phyloP scores from a whole-genome alignment of 2,329 filamentous ascomycete genomes.

The Curvularia sp. region DNA sequence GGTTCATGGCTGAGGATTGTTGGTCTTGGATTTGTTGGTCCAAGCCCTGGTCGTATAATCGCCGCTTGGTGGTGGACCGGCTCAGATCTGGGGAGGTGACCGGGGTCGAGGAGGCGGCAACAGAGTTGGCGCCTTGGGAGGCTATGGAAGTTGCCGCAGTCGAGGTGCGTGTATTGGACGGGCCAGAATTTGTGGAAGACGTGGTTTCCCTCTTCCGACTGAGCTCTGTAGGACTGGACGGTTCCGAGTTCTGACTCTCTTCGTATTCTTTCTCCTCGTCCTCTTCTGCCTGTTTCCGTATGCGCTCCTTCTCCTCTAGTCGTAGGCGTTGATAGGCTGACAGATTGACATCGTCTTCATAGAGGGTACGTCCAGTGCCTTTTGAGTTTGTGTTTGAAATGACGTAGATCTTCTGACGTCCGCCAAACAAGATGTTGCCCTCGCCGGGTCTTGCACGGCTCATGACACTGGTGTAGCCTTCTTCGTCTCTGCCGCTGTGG shows the following conservation, averaged over 20 bases:
- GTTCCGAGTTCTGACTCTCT: conserved; percentile 52
- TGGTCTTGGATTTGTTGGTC: conserved; percentile 82
- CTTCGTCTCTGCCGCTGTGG: conserved; percentile 68
- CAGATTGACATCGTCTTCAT: conserved; percentile 83
- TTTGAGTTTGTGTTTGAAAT: conserved; percentile 65
- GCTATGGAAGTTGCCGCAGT: conserved; percentile 87
- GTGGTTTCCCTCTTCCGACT: conserved; percentile 79
- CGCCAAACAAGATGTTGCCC: conserved; percentile 92
- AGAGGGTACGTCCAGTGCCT: conserved; percentile 67
- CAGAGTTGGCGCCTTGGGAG: conserved; percentile 65
- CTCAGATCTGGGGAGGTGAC: conserved; percentile 58
- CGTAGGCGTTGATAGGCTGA: conserved; percentile 84
- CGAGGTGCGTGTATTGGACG: conserved; percentile 72
- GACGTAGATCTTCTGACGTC: conserved; percentile 93
- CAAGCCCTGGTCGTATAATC: conserved; percentile 83
- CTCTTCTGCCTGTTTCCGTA: conserved; percentile 39
- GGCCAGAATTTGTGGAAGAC: conserved; percentile 82
- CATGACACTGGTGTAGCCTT: conserved; percentile 81
- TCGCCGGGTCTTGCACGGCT: conserved; percentile 80
- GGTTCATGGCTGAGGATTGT: conserved; percentile 75
- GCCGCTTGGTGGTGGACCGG: conserved; percentile 72
- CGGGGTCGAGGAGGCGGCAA: conserved; percentile 42
- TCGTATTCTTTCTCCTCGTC: conserved; percentile 26
- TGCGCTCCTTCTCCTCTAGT: conserved; percentile 59
- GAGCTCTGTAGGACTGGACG: conserved; percentile 63